A percentile compares a stretch with the other conserved stretches of the same genome.
Conservation (phyloP, 1,139 yeast species). For the Yamadazyma dendronema region DNA sequence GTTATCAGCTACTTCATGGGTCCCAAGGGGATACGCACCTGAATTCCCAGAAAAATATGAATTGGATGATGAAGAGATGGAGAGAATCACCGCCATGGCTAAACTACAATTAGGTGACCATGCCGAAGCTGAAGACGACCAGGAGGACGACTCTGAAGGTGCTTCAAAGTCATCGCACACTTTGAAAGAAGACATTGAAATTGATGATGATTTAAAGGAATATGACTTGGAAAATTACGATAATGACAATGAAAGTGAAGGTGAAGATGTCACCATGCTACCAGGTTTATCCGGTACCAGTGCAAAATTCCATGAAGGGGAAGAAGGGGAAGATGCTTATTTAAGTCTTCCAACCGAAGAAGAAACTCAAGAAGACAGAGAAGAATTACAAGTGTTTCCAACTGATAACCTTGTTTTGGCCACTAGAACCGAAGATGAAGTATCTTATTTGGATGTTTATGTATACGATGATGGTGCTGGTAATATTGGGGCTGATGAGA, state of each 20-base stretch:
- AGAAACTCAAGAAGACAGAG: conserved; percentile 68
- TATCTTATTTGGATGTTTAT: conserved; percentile 88
- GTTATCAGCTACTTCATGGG: conserved; percentile 95
- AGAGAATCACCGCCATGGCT: conserved; percentile 83
- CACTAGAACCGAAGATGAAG: conserved; percentile 94
- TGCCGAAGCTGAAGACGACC: conserved; percentile 42
- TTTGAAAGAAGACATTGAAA: conserved; percentile 53
- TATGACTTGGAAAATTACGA: conserved; percentile 86
- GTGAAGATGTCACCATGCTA: conserved; percentile 58
- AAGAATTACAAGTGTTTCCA: conserved; percentile 83
- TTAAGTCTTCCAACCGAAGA: conserved; percentile 68
- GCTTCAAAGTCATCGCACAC: conserved; percentile 16
- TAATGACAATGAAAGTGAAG: conserved; percentile 51
- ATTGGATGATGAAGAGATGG: conserved; percentile 89
- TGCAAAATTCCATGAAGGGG: conserved; percentile 50
- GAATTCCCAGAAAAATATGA: conserved; percentile 91
- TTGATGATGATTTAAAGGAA: conserved; percentile 83
- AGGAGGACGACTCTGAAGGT: too few species aligned
- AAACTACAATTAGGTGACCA: conserved; percentile 79
- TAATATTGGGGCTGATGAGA: conserved; percentile 66
- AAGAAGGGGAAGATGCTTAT: conserved; percentile 70
- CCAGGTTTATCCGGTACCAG: conserved; percentile 64
- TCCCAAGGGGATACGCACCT: conserved; percentile 92
- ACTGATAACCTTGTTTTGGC: conserved; percentile 88
- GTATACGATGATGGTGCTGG: conserved; percentile 95